Base-by-base conservation (phyloP, 2,329 filamentous ascomycete species). In the Amylocarpus encephaloides region DNA sequence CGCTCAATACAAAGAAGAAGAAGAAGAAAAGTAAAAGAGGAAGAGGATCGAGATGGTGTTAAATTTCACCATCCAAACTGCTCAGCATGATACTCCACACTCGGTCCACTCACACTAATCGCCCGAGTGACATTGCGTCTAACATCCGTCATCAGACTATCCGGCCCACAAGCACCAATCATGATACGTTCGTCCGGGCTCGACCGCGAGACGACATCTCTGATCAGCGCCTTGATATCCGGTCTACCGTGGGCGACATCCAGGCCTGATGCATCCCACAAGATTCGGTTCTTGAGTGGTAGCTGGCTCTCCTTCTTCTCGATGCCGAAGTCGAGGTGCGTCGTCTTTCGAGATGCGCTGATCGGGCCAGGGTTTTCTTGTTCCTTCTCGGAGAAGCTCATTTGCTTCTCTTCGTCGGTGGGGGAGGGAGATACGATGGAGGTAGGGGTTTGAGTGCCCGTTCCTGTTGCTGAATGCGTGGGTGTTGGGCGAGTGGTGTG, bases 31-130 rank as follows among this genome's bases (percentile, higher is more conserved):
- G 22, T 4, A 4, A 4, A 26, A 26, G 22, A 4, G 4, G 22
- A 26, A 4, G 4, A 7, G 7, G 34, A 13, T 36, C 15, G 11
- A 13, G n/a, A n/a, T n/a, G n/a, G n/a, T n/a, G n/a, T n/a, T n/a
- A n/a, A 13, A 5, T 40, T 22, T 44, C 22, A 62, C 60, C 60
- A 62, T 5, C 58, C 56, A 48, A 63, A 63, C 30, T 61, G 54
- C 59, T 77, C 75, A 53, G 70, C 73, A 58, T 77, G 73, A 42
- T 77, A 63, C 59, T 76, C 73, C n/a, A 78, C 67, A 26, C 69
- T 71, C 1, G 74, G 72, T 3, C 74, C 75, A 19, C 68, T 65
- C 1, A 67, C 62, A 1, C 61, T 64, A 33, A 78, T 75, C 55
- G 68, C 67, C 29, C 63, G 64, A 2, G 74, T 73, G 7, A 71